Base-by-base conservation (phyloP, 2,329 filamentous ascomycete species). In the Passalora sequoiae region DNA sequence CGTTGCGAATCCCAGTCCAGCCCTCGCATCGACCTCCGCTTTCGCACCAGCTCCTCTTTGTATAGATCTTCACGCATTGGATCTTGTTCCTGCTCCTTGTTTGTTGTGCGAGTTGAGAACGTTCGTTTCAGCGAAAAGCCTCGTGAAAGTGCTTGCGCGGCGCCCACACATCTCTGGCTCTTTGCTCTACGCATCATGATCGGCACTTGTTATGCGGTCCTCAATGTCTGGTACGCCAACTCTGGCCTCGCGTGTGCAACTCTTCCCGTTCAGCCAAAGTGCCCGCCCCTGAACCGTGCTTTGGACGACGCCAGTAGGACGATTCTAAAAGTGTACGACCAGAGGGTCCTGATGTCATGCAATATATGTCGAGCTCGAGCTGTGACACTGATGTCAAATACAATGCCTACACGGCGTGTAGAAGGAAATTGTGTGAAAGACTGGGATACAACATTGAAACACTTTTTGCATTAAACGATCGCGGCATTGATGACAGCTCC, bases 1-100 rank as follows among this genome's bases (percentile, higher is more conserved):
- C 33, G 17, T 20, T 36, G 33, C 17, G 17, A 8, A 8, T 17
- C 21, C 17, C 21, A 17, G 33, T n/a, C 21, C 16, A 20, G n/a
- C n/a, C n/a, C n/a, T n/a, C n/a, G 20, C 16, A 20, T n/a, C 9
- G 33, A 36, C 20, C 33, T 17, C 20, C 33, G 33, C 33, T 36
- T 36, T n/a, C 33, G 17, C 33, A n/a, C 8, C 33, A 9, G 30
- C 33, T 16, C 9, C 9, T 10, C 15, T 12, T 13, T 17, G n/a
- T 20, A 4, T 19, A 12, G 10, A 3, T 4, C 1, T 15, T 17
- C 4, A 36, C 15, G 33, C 33, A 36, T 36, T 36, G 33, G 19
- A 12, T 24, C 33, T 2, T 36, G 12, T n/a, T 3, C 33, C 20
- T 36, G 19, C 16, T 4, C 33, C n/a, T 12, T 21, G 9, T 6